Evolutionary conservation across 2,329 filamentous ascomycete genomes (phyloP), one percentile per base, ranked within the genome.

Genomic region (Trichoderma oligosporum): DNA sequence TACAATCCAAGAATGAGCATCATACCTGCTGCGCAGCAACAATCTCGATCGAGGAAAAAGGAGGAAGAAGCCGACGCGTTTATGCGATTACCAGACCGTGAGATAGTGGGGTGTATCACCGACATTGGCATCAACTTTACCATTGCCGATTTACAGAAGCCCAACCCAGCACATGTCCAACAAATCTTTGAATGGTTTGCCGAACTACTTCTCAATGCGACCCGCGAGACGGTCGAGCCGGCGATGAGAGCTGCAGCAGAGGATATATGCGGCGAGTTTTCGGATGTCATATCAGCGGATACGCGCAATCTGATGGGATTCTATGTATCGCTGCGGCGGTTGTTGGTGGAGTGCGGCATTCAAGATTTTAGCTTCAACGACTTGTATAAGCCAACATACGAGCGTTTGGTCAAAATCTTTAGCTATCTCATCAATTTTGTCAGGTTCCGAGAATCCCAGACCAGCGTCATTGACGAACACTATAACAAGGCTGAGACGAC

Each of bases 401-500:
- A 90, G 58, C 88, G 94, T 42, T 82, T 97, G 12, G 88, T 93
- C 67, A 96, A 94, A 76, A 95, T 97, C 67, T 94, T 99, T 71
- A 96, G 90, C 63, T 97, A 97, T 73, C 83, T 97, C 62, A 99
- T 99, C 78, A 99, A 99, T 75, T 99, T 99, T 73, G 92, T 97
- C 64, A 86, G 94, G 53, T 99, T 97, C 75, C 88, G 94, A 65
- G 92, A 97, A 75, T 91, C 88, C 61, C 93, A 97, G 73, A 95
- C 91, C 1, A 78, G 79, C 36, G 85, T 94, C 27, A 96, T 97
- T 62, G 92, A 97, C 70, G 85, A 95, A 70, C 89, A 97, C 74
- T 94, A 94, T 76, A 94, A 96, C 77, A 92, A 90, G 66, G 84
- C 89, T 11, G 91, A 97, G 73, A 84, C 83, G 59, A 92, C 89